Base-by-base conservation (phyloP, 148 eudicot genomes). In the Diospyros kaki region DNA sequence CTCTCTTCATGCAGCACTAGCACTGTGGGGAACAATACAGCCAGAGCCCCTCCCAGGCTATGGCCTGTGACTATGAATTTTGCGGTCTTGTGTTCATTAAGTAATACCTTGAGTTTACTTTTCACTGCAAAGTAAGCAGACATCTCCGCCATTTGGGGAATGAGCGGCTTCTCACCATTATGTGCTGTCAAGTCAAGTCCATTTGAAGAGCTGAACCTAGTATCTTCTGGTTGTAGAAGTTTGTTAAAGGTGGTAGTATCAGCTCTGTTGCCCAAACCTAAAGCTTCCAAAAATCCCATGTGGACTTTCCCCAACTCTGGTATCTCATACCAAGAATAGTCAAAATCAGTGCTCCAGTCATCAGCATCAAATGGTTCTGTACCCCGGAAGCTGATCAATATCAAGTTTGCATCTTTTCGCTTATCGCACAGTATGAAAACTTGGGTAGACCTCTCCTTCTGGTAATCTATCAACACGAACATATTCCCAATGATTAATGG, bases 281-380 rank as follows among this genome's bases (percentile, higher is more conserved):
- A 71, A 73, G 90, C 90, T 83, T 87, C 90, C 54, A 87, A 64
- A 64, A 87, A 87, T 3, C 88, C 90, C 90, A 84, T 87, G 76
- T 87, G 90, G 17, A 87, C 85, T 73, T 87, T 87, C 38, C 90
- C 90, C 56, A 85, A 60, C 68, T 73, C 62, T 8, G 90, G 88
- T 53, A 87, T 80, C 68, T 87, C 90, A 50, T 84, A 87, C 90
- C 90, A 87, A 68, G 90, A 87, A 73, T 85, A 87, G 67, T 87
- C 90, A 42, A 84, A 83, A 76, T 87, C 90, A 9, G 90, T 87
- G 58, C 68, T 83, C 90, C 90, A 87, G 38, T 87, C 90, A 77
- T 87, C 90, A 11, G 88, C 90, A 69, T 87, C 86, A 18, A 87
- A 87, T 52, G 90, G 90, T 75, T 87, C 90, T 42, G 90, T 87